Percentiles rank a stretch among this genome's conserved stretches.
Evolutionary conservation across 176 grass and related monocot species (phyloP).

Genomic region (Rhynchospora pubera): DNA sequence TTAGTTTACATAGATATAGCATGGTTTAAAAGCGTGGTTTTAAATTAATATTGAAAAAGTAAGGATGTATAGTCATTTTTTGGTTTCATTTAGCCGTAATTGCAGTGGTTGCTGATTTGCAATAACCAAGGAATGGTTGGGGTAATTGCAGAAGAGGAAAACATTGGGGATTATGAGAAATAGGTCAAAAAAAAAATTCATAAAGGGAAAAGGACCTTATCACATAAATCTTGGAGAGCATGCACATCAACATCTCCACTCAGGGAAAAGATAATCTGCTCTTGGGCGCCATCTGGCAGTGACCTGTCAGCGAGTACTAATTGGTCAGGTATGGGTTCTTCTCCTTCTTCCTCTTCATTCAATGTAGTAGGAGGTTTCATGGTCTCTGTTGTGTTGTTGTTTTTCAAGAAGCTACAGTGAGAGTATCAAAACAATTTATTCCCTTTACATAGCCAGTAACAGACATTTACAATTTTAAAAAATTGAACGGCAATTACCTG

Average conservation of each 20-base stretch:
- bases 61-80: not conserved
- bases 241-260: conserved; percentile 73
- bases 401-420: conserved; percentile 59
- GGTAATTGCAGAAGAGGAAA: not conserved
- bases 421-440: conserved; percentile 1
- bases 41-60: not conserved
- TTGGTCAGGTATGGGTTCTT: conserved; percentile 41
- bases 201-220: conserved; percentile 51
- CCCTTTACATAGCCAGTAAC: not conserved
- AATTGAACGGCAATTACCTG: conserved; percentile 36
- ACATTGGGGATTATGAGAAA: not conserved
- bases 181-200: not conserved
- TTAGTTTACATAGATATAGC: not conserved
- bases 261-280: conserved; percentile 89
- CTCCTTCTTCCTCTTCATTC: conserved; percentile 60
- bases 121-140: not conserved
- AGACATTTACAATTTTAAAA: not conserved
- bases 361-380: conserved; percentile 46
- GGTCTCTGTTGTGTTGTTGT: conserved; percentile 55
- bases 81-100: not conserved
- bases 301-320: conserved; percentile 68
- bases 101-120: not conserved
- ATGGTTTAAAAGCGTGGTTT: not conserved
- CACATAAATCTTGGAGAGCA: conserved; percentile 80
- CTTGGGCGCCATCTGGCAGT: conserved; percentile 59